phyloP scores from a whole-genome alignment of 2,329 filamentous ascomycete species.

The Didymella pomorum region DNA sequence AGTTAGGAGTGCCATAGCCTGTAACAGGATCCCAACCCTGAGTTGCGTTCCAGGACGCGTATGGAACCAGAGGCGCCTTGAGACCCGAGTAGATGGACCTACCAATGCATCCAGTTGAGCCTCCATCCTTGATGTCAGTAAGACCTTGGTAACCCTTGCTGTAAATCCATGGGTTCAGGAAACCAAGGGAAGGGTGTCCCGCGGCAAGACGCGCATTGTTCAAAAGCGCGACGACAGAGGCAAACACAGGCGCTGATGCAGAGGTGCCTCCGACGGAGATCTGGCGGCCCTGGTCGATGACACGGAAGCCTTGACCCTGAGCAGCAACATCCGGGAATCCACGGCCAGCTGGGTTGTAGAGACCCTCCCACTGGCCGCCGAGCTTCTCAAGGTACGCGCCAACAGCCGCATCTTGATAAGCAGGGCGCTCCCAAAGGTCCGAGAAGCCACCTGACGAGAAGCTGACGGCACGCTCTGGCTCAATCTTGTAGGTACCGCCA shows the following conservation, averaged over 20 bases:
- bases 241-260: slow-evolving; percentile 51
- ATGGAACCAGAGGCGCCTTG: slow-evolving; percentile 51
- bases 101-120: slow-evolving; percentile 57
- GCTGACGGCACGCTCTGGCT: slow-evolving; percentile 51
- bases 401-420: slow-evolving; percentile 55
- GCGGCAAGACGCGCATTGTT: slow-evolving; percentile 50
- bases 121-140: slow-evolving; percentile 59
- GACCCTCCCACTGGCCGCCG: slow-evolving; percentile 50
- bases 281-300: slow-evolving; percentile 45
- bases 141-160: slow-evolving; percentile 54
- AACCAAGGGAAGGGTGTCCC: slow-evolving; percentile 48
- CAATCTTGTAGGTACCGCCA: slow-evolving; percentile 52
- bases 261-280: slow-evolving; percentile 50
- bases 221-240: slow-evolving; percentile 48
- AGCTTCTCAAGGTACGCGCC: slow-evolving; percentile 51
- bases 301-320: slow-evolving; percentile 45
- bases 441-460: slow-evolving; percentile 58
- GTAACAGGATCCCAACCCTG: slow-evolving; percentile 61
- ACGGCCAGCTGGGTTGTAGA: slow-evolving; percentile 55
- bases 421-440: slow-evolving; percentile 53
- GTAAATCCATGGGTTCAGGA: slow-evolving; percentile 55
- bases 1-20: slow-evolving; percentile 52
- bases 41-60: slow-evolving; percentile 61
- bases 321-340: slow-evolving; percentile 58
- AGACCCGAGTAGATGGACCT: slow-evolving; percentile 50